Evolutionary conservation across 352 stramenopile species (phyloP).

Genomic region (Phytophthora pistaciae): DNA sequence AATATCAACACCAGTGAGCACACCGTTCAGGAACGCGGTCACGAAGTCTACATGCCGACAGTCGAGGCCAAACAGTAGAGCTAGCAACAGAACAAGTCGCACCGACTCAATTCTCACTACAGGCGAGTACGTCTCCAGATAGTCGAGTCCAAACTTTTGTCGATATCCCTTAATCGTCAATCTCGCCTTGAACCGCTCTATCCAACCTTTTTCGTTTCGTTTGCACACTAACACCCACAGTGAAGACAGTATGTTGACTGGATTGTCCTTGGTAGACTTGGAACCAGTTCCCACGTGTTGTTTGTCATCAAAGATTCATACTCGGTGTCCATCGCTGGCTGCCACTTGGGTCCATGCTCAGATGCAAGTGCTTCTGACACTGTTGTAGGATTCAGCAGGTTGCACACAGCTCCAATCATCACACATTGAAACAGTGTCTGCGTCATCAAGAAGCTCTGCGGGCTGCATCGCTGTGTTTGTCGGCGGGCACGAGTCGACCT

Average conservation of each 20-base stretch:
- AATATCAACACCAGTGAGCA: neutral
- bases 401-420: neutral
- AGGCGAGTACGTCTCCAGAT: neutral
- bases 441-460: neutral
- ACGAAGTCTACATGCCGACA: neutral
- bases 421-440: neutral
- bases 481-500: neutral
- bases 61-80: neutral
- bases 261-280: neutral
- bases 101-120: neutral
- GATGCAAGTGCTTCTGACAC: neutral
- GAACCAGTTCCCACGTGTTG: slow-evolving; percentile 1
- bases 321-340: neutral
- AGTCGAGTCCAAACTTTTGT: slow-evolving; percentile 12
- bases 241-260: neutral
- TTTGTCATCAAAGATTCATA: slow-evolving; percentile 3
- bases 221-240: slow-evolving; percentile 4
- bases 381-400: neutral
- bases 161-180: slow-evolving; percentile 5
- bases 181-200: slow-evolving; percentile 1
- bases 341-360: neutral
- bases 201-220: slow-evolving; percentile 5
- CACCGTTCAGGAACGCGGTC: neutral
- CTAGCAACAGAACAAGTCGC: neutral
- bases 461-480: neutral